These are phyloP conservation scores for Nemania serpens DNA, from an alignment of 2,329 filamentous ascomycete genomes.

Conservation along the genomic window DNA sequence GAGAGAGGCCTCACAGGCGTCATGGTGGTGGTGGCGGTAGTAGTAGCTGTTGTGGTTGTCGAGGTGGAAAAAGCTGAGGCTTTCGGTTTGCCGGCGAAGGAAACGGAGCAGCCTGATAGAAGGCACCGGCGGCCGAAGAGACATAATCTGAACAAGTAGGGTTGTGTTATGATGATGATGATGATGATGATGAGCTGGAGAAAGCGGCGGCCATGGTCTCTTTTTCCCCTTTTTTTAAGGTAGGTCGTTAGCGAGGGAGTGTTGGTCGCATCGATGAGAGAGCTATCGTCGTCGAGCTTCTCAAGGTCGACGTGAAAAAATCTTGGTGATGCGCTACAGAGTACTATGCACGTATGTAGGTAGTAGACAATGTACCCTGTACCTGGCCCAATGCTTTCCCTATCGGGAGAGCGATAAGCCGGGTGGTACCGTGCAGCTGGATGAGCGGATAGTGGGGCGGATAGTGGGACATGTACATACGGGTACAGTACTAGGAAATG, in stretches of 20 bases:
- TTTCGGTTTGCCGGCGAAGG: constrained; percentile 71
- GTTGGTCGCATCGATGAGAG: constrained; percentile 15
- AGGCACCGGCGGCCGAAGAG: constrained; percentile 52
- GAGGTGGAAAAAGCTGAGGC: constrained; percentile 55
- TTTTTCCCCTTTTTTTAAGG: not conserved
- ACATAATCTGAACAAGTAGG: constrained; percentile 47
- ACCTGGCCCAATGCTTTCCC: no score
- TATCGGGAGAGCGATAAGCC: no score
- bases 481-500: not conserved
- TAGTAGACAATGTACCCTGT: not conserved
- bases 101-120: constrained; percentile 69
- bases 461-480: no score
- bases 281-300: constrained; percentile 12
- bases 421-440: no score
- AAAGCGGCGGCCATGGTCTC: constrained; percentile 20
- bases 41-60: constrained; percentile 36
- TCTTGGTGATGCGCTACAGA: constrained; percentile 7
- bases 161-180: constrained; percentile 4
- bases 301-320: constrained; percentile 11
- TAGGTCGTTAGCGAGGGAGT: not conserved
- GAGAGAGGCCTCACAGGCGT: not conserved
- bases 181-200: not conserved
- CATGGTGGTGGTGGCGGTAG: no score
- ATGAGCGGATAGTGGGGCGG: not conserved
- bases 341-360: no score